A percentile compares a stretch with the other conserved stretches of the same genome.
Conservation (phyloP, 2,329 filamentous ascomycete species). For the Paracorniculantispora psalliotae region DNA sequence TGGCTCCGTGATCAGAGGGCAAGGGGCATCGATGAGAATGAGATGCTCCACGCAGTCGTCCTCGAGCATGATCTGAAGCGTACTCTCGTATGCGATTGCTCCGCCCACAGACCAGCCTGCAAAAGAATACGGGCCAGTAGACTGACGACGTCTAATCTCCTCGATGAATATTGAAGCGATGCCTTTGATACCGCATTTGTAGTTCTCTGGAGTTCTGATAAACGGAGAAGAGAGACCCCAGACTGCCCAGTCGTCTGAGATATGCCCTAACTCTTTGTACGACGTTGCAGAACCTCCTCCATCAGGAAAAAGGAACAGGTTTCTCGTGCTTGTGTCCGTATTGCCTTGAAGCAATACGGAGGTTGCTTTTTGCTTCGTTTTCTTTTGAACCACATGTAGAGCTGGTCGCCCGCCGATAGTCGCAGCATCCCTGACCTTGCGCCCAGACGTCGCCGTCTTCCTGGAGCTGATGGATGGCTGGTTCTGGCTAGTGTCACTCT, state of each 20-base stretch:
- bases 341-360: background rate
- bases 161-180: constrained; percentile 46
- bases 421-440: background rate
- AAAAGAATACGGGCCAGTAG: constrained; percentile 60
- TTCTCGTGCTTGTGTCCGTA: background rate
- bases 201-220: background rate
- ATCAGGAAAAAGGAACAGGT: background rate
- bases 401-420: background rate
- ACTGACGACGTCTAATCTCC: constrained; percentile 67
- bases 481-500: background rate
- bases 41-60: constrained; percentile 54
- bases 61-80: constrained; percentile 52
- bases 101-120: constrained; percentile 73
- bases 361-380: background rate
- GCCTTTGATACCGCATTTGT: constrained; percentile 7
- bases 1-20: constrained; percentile 61
- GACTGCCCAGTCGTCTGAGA: background rate
- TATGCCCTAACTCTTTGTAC: background rate
- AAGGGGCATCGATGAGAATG: constrained; percentile 61
- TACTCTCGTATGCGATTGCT: constrained; percentile 63
- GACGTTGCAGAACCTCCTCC: background rate
- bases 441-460: background rate
- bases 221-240: background rate
- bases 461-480: background rate
- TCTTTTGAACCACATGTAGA: background rate